Conservation (phyloP, 164 flowering plant species). For the Cinnamomum chago region DNA sequence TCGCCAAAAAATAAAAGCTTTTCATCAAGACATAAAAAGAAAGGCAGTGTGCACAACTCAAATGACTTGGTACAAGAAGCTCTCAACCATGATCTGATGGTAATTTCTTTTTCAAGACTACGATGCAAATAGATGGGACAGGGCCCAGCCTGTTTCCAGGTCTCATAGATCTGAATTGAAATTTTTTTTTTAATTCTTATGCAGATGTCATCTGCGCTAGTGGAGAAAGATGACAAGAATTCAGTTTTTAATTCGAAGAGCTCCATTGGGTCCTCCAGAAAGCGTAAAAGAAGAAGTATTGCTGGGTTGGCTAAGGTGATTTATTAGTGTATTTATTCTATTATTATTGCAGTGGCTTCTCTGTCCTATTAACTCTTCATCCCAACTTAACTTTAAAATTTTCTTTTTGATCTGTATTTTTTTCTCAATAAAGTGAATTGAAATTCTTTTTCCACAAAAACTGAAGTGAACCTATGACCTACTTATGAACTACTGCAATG, state of each 20-base stretch:
- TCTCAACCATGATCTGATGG: conserved; percentile 34
- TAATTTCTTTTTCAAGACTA: conserved; percentile 14
- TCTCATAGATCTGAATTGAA: conserved; percentile 2
- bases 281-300: conserved; percentile 59
- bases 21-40: conserved; percentile 37
- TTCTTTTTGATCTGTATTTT: too few relatives aligned
- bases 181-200: conserved; percentile 1
- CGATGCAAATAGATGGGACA: background rate
- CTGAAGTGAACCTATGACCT: too few relatives aligned
- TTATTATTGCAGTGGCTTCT: background rate
- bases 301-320: conserved; percentile 73
- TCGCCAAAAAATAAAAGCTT: conserved; percentile 26
- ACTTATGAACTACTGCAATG: too few relatives aligned
- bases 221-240: conserved; percentile 19
- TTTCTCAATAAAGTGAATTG: too few relatives aligned
- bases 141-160: background rate
- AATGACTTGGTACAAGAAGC: conserved; percentile 21
- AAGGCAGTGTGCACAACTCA: conserved; percentile 20
- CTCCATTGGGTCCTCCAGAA: conserved; percentile 39
- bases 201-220: conserved; percentile 31
- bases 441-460: too few relatives aligned
- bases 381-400: background rate
- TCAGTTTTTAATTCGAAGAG: conserved; percentile 25
- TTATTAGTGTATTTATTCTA: background rate
- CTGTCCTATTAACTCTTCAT: background rate